These are phyloP conservation scores for Elsinoe perseae DNA, from an alignment of 2,329 filamentous ascomycete genomes.

Conservation along the genomic window DNA sequence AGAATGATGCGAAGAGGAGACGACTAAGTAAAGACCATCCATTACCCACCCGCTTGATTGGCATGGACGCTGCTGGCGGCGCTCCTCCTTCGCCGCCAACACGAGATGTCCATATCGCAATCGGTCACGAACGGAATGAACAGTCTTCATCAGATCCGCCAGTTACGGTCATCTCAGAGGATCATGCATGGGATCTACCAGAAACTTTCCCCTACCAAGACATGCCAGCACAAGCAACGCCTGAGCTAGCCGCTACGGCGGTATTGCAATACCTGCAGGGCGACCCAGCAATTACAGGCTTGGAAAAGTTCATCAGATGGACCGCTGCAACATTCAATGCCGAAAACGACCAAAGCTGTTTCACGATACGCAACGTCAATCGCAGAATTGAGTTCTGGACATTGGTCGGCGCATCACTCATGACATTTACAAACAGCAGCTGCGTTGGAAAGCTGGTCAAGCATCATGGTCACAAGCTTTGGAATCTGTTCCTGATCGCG, in stretches of 20 bases:
- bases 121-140: too few relatives aligned
- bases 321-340: background rate
- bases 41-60: background rate
- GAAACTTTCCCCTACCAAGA: background rate
- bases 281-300: background rate
- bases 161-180: background rate
- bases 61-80: background rate
- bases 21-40: slow-evolving; percentile 8
- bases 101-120: background rate
- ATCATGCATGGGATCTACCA: background rate
- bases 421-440: background rate
- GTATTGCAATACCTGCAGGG: background rate
- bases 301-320: background rate
- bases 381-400: background rate
- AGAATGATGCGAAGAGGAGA: background rate
- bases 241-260: background rate
- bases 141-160: background rate
- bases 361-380: background rate
- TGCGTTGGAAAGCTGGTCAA: background rate
- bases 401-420: background rate
- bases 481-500: background rate
- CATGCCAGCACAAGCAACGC: background rate
- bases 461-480: background rate
- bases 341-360: background rate
- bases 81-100: background rate